Evolutionary conservation across 371 early-diverging fungal genomes (phyloP).

Genomic region (Mucor irregularis): DNA sequence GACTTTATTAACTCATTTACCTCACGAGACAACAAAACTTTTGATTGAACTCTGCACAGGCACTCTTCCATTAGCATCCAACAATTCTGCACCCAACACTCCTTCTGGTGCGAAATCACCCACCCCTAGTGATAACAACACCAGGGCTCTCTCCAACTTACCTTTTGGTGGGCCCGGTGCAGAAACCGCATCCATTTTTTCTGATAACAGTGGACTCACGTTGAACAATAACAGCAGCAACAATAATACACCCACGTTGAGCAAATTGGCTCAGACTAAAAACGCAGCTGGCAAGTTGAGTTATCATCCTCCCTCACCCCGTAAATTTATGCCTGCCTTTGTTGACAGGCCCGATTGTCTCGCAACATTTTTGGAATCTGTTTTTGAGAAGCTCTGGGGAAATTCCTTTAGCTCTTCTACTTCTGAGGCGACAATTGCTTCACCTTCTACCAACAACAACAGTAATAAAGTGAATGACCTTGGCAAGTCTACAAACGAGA

Average conservation of each 20-base stretch:
- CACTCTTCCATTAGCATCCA: constrained; percentile 17
- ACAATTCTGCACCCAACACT: neutral
- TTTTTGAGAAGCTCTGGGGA: constrained; percentile 63
- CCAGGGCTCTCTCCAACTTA: constrained; percentile 29
- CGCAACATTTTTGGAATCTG: constrained; percentile 72
- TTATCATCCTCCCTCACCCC: constrained; percentile 57
- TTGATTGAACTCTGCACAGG: constrained; percentile 76
- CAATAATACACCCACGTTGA: neutral
- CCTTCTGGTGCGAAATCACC: constrained; percentile 11
- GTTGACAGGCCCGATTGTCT: constrained; percentile 74
- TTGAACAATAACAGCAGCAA: constrained; percentile 1
- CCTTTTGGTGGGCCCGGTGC: constrained; percentile 35
- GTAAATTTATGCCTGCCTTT: constrained; percentile 72
- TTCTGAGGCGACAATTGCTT: neutral
- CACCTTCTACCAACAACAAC: neutral
- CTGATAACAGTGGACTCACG: constrained; percentile 4
- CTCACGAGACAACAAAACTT: constrained; percentile 78
- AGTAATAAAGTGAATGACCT: neutral
- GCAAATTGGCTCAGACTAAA: constrained; percentile 11
- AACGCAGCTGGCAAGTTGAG: constrained; percentile 6
- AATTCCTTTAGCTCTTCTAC: constrained; percentile 1
- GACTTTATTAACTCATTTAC: constrained; percentile 70
- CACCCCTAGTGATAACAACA: constrained; percentile 31
- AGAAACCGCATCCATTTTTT: constrained; percentile 17
- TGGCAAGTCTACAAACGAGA: neutral